These are phyloP conservation scores for Bipolaris bicolor DNA, from an alignment of 2,329 filamentous ascomycete genomes.

Conservation along the genomic window DNA sequence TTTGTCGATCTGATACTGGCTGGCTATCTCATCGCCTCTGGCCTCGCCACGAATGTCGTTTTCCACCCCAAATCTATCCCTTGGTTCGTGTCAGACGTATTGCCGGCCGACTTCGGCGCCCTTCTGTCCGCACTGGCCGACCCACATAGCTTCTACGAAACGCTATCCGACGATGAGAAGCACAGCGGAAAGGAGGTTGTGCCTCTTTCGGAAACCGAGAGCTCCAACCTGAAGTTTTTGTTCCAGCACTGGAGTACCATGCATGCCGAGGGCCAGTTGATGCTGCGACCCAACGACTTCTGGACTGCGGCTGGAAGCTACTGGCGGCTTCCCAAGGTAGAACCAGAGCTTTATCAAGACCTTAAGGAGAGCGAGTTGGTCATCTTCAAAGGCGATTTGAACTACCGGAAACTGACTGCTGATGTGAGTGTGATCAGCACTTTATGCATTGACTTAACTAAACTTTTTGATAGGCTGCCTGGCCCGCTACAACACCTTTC, in stretches of 20 bases:
- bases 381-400: constrained; percentile 96
- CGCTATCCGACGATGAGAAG: constrained; percentile 70
- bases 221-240: constrained; percentile 71
- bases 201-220: constrained; percentile 71
- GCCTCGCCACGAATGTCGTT: constrained; percentile 83
- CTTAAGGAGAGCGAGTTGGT: constrained; percentile 84
- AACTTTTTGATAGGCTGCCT: constrained; percentile 63
- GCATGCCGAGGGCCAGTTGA: constrained; percentile 82
- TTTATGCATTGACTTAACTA: constrained; percentile 2
- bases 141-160: constrained; percentile 79
- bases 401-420: constrained; percentile 89
- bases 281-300: constrained; percentile 83
- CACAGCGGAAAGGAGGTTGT: constrained; percentile 61
- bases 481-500: constrained; percentile 90
- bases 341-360: constrained; percentile 73
- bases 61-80: constrained; percentile 94
- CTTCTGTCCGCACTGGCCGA: constrained; percentile 80
- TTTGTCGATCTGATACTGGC: constrained; percentile 94
- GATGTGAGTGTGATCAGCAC: constrained; percentile 68
- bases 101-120: constrained; percentile 83
- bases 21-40: constrained; percentile 83
- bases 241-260: constrained; percentile 81
- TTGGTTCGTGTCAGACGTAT: constrained; percentile 97
- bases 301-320: constrained; percentile 90
- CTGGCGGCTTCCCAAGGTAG: constrained; percentile 79